Conservation (phyloP, 2,329 filamentous ascomycete species). For the Paecilomyces dactylethromorphus region DNA sequence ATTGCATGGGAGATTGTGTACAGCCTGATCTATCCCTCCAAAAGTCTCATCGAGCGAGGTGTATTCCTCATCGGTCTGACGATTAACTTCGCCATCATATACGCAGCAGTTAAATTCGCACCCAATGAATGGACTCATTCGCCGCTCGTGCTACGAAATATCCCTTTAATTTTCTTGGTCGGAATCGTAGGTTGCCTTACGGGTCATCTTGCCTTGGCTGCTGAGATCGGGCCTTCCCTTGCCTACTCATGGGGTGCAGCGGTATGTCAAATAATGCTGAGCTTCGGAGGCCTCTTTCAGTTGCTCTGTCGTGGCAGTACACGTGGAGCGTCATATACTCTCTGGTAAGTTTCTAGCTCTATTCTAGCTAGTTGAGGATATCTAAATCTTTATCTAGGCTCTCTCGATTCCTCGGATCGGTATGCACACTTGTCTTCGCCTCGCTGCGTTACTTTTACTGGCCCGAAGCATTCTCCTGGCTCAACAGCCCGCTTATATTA, state of each 20-base stretch:
- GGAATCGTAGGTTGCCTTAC: background rate
- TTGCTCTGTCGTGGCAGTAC: background rate
- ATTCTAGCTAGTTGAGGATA: background rate
- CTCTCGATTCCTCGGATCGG: background rate
- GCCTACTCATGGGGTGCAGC: background rate
- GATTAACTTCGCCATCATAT: background rate
- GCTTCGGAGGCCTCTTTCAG: background rate
- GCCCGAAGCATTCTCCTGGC: background rate
- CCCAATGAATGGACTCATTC: conserved; percentile 1
- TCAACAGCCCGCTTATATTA: background rate
- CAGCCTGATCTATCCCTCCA: background rate
- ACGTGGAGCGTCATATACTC: background rate
- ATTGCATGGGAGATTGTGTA: background rate
- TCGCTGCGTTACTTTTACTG: background rate
- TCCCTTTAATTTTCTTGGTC: background rate
- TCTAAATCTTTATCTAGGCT: background rate
- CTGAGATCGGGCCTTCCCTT: background rate
- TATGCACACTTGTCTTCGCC: background rate
- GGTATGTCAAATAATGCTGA: background rate
- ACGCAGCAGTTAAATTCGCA: background rate
- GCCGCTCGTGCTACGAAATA: background rate
- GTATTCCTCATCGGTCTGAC: background rate
- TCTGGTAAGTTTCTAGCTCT: background rate
- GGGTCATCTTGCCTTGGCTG: background rate
- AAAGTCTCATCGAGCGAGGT: background rate